phyloP scores from a whole-genome alignment of 441 rosid genomes.

The Arabidopsis hybrid region DNA sequence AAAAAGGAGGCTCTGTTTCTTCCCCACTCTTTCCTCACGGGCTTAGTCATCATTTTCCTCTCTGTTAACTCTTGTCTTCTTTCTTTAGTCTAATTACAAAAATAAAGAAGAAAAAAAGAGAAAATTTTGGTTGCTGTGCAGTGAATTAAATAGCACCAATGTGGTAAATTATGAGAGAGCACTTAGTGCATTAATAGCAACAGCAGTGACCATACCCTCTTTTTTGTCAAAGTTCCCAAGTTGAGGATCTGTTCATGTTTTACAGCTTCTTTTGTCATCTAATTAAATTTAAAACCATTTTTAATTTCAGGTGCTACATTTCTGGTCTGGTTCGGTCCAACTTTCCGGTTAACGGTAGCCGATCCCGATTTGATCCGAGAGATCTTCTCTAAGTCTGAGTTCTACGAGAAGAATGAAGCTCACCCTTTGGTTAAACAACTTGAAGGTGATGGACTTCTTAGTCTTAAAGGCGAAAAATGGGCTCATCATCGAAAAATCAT shows the following conservation, averaged over 20 bases:
- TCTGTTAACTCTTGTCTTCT: constrained; percentile 51
- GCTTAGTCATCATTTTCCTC: constrained; percentile 46
- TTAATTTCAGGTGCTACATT: constrained; percentile 75
- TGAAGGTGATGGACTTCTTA: constrained; percentile 95
- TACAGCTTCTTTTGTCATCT: constrained; percentile 40
- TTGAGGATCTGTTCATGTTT: constrained; percentile 56
- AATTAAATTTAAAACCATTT: neutral
- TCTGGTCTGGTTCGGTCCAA: constrained; percentile 97
- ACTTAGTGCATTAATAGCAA: constrained; percentile 33
- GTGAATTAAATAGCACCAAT: constrained; percentile 27
- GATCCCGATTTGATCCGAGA: constrained; percentile 93
- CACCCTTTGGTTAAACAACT: constrained; percentile 92
- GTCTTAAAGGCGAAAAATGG: constrained; percentile 96
- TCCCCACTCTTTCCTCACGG: constrained; percentile 47
- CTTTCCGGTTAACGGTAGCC: constrained; percentile 82
- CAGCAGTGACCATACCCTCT: constrained; percentile 44
- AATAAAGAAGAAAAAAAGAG: neutral
- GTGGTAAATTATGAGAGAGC: constrained; percentile 28
- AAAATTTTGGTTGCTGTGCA: constrained; percentile 24
- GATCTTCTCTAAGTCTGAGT: constrained; percentile 79
- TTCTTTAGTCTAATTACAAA: constrained; percentile 40
- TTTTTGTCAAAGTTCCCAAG: constrained; percentile 62
- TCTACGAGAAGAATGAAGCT: constrained; percentile 86
- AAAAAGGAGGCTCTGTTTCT: constrained; percentile 45
- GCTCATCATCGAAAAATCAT: constrained; percentile 90